Conservation (phyloP, 2,329 filamentous ascomycete genomes). For the Scedosporium apiospermum region DNA sequence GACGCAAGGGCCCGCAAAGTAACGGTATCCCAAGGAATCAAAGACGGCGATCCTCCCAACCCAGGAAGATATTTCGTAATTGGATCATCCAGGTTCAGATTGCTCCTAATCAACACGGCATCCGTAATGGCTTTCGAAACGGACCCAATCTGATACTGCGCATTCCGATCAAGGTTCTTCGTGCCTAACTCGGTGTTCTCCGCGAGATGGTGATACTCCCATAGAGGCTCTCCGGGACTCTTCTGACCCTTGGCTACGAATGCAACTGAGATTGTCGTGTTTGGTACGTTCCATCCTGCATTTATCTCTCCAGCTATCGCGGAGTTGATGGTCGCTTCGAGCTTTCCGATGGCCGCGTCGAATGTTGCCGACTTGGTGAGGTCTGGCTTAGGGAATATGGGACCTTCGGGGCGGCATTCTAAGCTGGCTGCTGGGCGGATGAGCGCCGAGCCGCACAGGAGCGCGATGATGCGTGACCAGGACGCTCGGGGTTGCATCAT, state of each 20-base stretch:
- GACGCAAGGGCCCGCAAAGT: conserved; percentile 1
- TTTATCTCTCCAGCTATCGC: neutral
- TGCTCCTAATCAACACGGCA: conserved; percentile 1
- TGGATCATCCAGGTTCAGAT: conserved; percentile 3
- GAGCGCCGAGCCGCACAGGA: neutral
- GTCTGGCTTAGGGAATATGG: neutral
- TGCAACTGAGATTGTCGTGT: conserved; percentile 4
- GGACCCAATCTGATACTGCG: conserved; percentile 7
- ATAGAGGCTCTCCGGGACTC: neutral
- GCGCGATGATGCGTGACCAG: neutral
- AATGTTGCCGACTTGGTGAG: neutral
- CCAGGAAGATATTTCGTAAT: conserved; percentile 4
- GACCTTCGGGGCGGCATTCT: conserved; percentile 6
- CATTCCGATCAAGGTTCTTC: neutral
- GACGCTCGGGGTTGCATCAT: too few relatives aligned
- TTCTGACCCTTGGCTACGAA: conserved; percentile 1
- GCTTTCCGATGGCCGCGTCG: neutral
- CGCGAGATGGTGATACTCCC: conserved; percentile 6
- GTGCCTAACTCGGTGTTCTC: conserved; percentile 4
- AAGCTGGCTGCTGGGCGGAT: neutral
- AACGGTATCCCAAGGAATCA: conserved; percentile 2
- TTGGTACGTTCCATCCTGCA: conserved; percentile 2
- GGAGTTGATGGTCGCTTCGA: neutral
- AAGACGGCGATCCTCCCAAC: neutral
- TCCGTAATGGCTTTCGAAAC: conserved; percentile 4